Percentiles rank a stretch among this genome's conserved stretches.
These are phyloP conservation scores for Pleurotus djamor DNA, from an alignment of 768 basidiomycete genomes.

Conservation along the genomic window DNA sequence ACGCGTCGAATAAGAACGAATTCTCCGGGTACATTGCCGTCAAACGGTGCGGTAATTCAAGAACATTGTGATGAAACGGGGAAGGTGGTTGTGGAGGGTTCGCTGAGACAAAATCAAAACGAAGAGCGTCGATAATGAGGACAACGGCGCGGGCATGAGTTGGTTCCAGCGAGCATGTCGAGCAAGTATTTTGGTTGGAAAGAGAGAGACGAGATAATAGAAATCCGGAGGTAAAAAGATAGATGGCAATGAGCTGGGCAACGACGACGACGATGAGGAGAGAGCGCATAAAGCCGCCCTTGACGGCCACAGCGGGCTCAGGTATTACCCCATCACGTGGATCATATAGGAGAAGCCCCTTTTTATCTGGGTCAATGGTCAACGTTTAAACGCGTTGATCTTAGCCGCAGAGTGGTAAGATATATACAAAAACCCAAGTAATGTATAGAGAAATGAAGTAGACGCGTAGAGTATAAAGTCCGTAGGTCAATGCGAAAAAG, in stretches of 20 bases:
- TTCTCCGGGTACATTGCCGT: conserved; percentile 59
- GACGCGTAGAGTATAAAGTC: too few species aligned
- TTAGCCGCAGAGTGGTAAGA: too few species aligned
- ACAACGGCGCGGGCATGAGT: conserved; percentile 82
- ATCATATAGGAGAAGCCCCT: too few species aligned
- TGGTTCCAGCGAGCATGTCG: conserved; percentile 45
- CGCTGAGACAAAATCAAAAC: conserved; percentile 90
- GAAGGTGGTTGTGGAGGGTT: conserved; percentile 61
- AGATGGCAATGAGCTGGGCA: conserved; percentile 76
- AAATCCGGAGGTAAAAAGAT: conserved; percentile 91
- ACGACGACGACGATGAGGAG: conserved; percentile 48
- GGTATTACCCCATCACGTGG: too few species aligned
- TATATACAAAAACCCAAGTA: too few species aligned
- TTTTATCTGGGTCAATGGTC: too few species aligned
- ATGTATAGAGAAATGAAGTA: too few species aligned
- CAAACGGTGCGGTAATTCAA: conserved; percentile 77
- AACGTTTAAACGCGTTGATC: too few species aligned
- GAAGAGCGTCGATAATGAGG: conserved; percentile 88
- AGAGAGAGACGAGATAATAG: conserved; percentile 79
- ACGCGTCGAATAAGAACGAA: conserved; percentile 86
- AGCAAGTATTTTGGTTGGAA: conserved; percentile 47
- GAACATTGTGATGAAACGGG: conserved; percentile 75
- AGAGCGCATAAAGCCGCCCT: background rate
- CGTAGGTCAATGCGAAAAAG: too few species aligned
- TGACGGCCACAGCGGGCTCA: too few species aligned